Evolutionary conservation across 148 eudicot species (phyloP).

Genomic region (Limonium bicolor): DNA sequence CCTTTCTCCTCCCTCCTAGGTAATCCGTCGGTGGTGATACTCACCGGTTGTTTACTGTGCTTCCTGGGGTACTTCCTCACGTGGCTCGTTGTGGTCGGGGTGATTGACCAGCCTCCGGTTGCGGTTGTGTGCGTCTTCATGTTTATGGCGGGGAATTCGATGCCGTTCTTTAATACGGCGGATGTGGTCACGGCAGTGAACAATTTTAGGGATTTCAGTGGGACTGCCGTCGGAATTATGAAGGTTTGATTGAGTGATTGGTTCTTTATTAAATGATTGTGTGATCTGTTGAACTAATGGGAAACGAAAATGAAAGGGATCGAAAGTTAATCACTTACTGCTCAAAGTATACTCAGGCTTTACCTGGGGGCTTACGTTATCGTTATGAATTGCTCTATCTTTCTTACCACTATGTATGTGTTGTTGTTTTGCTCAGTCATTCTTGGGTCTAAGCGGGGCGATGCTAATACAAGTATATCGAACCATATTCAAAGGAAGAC

Average conservation of each 20-base stretch:
- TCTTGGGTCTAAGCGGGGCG: conserved; percentile 74
- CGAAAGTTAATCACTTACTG: too few relatives aligned
- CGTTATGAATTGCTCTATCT: too few relatives aligned
- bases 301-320: too few relatives aligned
- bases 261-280: neutral
- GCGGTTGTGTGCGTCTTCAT: conserved; percentile 50
- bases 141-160: conserved; percentile 73
- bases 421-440: conserved; percentile 29
- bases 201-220: conserved; percentile 59
- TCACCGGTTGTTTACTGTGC: conserved; percentile 52
- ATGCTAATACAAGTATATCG: conserved; percentile 56
- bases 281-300: too few relatives aligned
- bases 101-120: conserved; percentile 31
- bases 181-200: conserved; percentile 74
- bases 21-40: conserved; percentile 56
- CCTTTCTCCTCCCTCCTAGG: neutral
- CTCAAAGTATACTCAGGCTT: too few relatives aligned
- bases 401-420: too few relatives aligned
- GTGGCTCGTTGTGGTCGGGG: conserved; percentile 68
- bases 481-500: conserved; percentile 35
- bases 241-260: conserved; percentile 41
- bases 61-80: conserved; percentile 62
- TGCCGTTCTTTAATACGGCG: conserved; percentile 83
- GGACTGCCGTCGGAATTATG: conserved; percentile 85
- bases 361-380: too few relatives aligned